Percentiles rank a stretch among this genome's conserved stretches.
Evolutionary conservation across 2,329 filamentous ascomycete species (phyloP).

Genomic region (Diaporthe velutina): DNA sequence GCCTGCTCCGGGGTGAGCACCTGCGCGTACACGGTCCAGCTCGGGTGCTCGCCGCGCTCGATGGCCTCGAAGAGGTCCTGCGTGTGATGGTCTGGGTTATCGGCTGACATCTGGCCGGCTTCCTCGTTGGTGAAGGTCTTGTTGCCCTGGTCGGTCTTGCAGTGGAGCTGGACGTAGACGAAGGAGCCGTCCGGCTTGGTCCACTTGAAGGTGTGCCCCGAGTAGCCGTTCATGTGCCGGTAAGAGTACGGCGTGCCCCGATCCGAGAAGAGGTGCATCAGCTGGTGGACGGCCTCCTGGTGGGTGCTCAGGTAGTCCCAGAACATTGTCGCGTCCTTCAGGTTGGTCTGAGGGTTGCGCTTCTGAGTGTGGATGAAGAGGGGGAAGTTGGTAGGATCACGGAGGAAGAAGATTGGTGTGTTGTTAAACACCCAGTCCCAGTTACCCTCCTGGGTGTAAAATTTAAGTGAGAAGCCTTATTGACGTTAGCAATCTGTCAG

Average conservation of each 20-base stretch:
- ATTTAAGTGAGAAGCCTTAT: slow-evolving; percentile 73
- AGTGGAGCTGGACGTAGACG: slow-evolving; percentile 75
- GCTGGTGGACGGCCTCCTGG: slow-evolving; percentile 72
- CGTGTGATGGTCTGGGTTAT: slow-evolving; percentile 73
- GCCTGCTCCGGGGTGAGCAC: slow-evolving; percentile 72
- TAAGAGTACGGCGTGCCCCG: slow-evolving; percentile 75
- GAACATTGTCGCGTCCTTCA: slow-evolving; percentile 78
- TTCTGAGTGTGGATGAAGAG: slow-evolving; percentile 85
- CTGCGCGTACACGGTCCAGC: slow-evolving; percentile 75
- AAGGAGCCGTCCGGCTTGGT: slow-evolving; percentile 75
- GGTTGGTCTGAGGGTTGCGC: slow-evolving; percentile 78
- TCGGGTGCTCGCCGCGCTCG: slow-evolving; percentile 69
- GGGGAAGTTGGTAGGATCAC: slow-evolving; percentile 81
- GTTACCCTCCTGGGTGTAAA: slow-evolving; percentile 82
- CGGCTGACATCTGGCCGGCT: slow-evolving; percentile 63
- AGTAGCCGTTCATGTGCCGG: slow-evolving; percentile 77
- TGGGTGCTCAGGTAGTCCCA: slow-evolving; percentile 69
- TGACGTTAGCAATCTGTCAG: neutral
- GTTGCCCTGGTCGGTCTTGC: slow-evolving; percentile 73
- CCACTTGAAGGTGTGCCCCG: slow-evolving; percentile 76
- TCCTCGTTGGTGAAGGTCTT: slow-evolving; percentile 71
- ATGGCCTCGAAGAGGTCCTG: slow-evolving; percentile 76
- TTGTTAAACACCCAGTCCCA: slow-evolving; percentile 84
- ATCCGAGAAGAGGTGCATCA: slow-evolving; percentile 77
- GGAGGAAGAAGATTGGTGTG: slow-evolving; percentile 82